Percentiles rank a stretch among this genome's conserved stretches.
These are phyloP conservation scores for Leptomonas pyrrhocoris DNA, from an alignment of 208 protist species.

Conservation along the genomic window DNA sequence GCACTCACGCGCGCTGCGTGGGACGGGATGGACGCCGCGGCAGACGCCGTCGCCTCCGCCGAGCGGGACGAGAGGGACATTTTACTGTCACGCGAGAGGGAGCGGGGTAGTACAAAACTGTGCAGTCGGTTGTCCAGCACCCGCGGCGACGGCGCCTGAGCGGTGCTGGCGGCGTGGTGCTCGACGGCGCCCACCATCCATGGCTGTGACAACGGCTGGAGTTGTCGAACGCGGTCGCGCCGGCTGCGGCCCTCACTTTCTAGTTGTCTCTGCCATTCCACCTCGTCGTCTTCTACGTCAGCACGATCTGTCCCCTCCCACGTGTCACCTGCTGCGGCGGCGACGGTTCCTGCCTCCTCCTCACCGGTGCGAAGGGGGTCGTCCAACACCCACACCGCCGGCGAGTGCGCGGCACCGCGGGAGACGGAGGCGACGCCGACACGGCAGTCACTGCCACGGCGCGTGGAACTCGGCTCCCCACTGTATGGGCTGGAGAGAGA, in stretches of 20 bases:
- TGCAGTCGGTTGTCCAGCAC: conserved; percentile 28
- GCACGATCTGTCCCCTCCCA: not conserved
- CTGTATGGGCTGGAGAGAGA: not conserved
- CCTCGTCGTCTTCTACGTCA: not conserved
- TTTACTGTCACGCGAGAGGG: not conserved
- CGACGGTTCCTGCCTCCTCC: not conserved
- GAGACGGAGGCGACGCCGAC: not conserved
- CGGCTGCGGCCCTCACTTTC: conserved; percentile 4
- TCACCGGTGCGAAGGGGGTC: not conserved
- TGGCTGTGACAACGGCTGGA: conserved; percentile 6
- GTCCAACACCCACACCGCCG: conserved; percentile 29
- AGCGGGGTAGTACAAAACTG: not conserved
- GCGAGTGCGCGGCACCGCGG: conserved; percentile 9
- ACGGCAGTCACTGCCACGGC: not conserved
- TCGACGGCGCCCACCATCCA: not conserved
- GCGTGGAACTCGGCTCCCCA: not conserved
- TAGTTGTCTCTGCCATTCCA: not conserved
- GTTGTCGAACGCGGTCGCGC: not conserved
- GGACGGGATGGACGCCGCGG: not conserved
- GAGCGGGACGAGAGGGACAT: not conserved
- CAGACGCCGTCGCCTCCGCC: not conserved
- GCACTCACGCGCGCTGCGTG: conserved; percentile 3
- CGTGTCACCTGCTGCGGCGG: conserved; percentile 1
- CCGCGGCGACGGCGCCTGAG: conserved; percentile 26
- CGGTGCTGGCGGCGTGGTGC: not conserved